These are phyloP conservation scores for Tulasnella sp. DNA, from an alignment of 768 basidiomycete genomes.

Conservation along the genomic window DNA sequence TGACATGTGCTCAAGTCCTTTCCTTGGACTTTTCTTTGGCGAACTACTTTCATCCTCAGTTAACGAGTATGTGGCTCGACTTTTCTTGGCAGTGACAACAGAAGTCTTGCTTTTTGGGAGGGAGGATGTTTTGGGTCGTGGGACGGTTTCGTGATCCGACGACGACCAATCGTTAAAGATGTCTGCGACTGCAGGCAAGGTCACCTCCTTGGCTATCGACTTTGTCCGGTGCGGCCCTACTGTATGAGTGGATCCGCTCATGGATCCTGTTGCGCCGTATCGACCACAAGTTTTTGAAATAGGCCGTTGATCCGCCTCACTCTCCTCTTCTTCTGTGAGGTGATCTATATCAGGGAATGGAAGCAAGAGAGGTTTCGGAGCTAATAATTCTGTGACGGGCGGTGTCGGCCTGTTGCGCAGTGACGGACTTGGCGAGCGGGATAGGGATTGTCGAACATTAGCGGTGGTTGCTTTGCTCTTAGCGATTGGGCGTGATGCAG, in stretches of 20 bases:
- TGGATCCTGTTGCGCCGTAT: neutral
- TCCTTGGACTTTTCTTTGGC: constrained; percentile 1
- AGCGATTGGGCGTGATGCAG: neutral
- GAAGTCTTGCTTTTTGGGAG: neutral
- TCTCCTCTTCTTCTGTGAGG: neutral
- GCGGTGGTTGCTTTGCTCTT: neutral
- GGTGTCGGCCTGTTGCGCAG: too few species aligned
- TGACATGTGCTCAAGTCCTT: neutral
- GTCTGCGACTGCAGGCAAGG: neutral
- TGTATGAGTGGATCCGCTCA: neutral
- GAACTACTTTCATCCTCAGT: neutral
- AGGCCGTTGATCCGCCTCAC: neutral
- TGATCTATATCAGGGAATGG: too few species aligned
- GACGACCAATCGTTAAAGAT: neutral
- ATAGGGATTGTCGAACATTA: neutral
- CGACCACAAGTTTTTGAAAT: neutral
- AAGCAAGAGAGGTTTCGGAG: too few species aligned
- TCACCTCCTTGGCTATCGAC: neutral
- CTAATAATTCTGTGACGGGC: too few species aligned
- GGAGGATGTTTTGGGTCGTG: neutral
- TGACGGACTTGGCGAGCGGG: neutral
- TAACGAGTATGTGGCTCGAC: neutral
- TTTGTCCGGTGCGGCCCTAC: neutral
- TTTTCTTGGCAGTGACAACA: neutral
- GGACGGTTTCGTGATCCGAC: neutral